Evolutionary conservation across 495 filamentous ascomycete species (phyloP), one percentile per base, ranked within the genome.

Genomic region (Hyaloscypha hepaticicola): DNA sequence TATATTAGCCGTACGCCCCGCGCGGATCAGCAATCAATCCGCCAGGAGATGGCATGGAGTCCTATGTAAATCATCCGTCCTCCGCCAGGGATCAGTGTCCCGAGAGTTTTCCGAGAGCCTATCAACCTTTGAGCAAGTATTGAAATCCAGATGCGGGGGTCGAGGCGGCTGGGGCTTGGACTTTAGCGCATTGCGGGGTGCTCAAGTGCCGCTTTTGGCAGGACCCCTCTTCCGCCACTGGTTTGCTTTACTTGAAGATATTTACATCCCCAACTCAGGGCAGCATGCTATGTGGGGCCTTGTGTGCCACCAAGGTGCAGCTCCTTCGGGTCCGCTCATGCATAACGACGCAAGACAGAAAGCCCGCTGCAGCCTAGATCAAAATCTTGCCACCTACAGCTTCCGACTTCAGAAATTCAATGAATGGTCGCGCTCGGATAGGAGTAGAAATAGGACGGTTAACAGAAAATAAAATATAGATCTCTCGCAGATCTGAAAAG

Each of bases 131-230:
- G 21, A 6, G 22, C 21, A 0, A 21, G 31, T 33, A 41, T 22
- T 26, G 41, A 62, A 55, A 26, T 27, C 25, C 25, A 16, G 38
- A 45, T 45, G 38, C 38, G 16, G 9, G 38, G 38, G 6, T 45
- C 38, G 12, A 45, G 38, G 38, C 27, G n/a, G 61, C 50, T 48
- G 41, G 53, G 29, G 19, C 14, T 56, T 55, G 48, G 14, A 14
- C 24, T 4, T 52, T 63, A 57, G 61, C 34, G 33, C 27, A 28
- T 50, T 64, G 61, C 61, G 61, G 61, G 61, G 53, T 64, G 51
- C 22, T 14, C n/a, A 29, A 6, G 31, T 45, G 58, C 58, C 25
- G 38, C 45, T 51, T 51, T 61, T 61, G 58, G 38, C 41, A 22
- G 25, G 38, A 21, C 7, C 24, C 8, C 16, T 14, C 24, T 38